Conservation (phyloP, 495 filamentous ascomycete species). For the Rhypophila decipiens region DNA sequence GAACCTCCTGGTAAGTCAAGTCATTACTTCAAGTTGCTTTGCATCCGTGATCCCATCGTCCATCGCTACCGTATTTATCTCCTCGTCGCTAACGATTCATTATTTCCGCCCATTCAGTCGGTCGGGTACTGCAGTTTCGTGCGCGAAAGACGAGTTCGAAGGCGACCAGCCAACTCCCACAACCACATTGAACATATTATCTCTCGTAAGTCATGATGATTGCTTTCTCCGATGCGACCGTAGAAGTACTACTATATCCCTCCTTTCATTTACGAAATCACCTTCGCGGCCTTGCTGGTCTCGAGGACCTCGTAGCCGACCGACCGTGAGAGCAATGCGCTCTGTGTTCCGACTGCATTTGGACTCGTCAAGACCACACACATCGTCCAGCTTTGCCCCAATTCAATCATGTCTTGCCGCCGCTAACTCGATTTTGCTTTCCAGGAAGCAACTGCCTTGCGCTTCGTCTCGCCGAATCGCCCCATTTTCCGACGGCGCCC, state of each 20-base stretch:
- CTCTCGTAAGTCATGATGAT: constrained; percentile 35
- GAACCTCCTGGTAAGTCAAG: constrained; percentile 20
- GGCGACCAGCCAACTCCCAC: constrained; percentile 17
- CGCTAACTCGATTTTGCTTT: too few species aligned
- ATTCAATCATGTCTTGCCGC: too few species aligned
- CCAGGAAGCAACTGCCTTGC: background rate
- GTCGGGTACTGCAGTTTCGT: constrained; percentile 8
- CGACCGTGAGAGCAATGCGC: constrained; percentile 4
- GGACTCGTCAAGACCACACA: too few species aligned
- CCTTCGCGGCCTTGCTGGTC: too few species aligned
- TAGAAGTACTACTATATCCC: constrained; percentile 6
- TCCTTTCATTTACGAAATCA: constrained; percentile 16
- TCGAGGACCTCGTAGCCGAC: background rate
- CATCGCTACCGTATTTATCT: constrained; percentile 3
- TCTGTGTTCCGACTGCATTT: background rate
- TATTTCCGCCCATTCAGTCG: constrained; percentile 5
- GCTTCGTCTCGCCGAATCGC: background rate
- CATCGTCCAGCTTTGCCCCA: background rate
- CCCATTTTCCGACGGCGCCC: background rate
- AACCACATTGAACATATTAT: constrained; percentile 25
- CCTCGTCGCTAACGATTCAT: constrained; percentile 16
- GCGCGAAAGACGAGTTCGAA: constrained; percentile 19
- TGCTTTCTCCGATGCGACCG: constrained; percentile 33
- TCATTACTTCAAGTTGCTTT: constrained; percentile 7
- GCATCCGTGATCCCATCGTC: constrained; percentile 1